These are phyloP conservation scores for Paramecium bursaria DNA, from an alignment of 73 alveolate species.

Conservation along the genomic window DNA sequence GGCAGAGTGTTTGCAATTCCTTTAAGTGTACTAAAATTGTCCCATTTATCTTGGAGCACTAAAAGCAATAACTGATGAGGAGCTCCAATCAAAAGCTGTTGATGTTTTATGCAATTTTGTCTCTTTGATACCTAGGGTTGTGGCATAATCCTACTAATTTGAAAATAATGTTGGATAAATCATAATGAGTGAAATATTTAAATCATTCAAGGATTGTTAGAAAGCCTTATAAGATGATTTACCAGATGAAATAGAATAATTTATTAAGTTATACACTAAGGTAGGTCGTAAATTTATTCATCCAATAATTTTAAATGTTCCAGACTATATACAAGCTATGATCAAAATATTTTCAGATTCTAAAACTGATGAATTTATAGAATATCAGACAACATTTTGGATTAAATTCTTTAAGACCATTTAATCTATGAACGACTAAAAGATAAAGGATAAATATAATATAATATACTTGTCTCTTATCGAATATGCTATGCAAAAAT, in stretches of 20 bases:
- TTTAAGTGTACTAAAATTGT: background rate
- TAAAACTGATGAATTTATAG: background rate
- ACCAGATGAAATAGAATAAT: conserved; percentile 1
- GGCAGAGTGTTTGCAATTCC: conserved; percentile 8
- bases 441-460: background rate
- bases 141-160: background rate
- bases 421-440: conserved; percentile 16
- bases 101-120: conserved; percentile 38
- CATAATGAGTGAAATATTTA: conserved; percentile 1
- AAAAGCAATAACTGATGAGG: conserved; percentile 17
- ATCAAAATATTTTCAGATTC: conserved; percentile 9
- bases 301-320: background rate
- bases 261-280: conserved; percentile 8
- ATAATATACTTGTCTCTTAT: background rate
- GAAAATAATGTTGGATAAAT: background rate
- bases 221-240: conserved; percentile 34
- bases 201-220: conserved; percentile 1
- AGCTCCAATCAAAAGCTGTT: conserved; percentile 30
- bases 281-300: conserved; percentile 18
- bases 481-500: conserved; percentile 4
- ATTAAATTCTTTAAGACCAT: conserved; percentile 37
- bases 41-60: conserved; percentile 10
- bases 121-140: conserved; percentile 6
- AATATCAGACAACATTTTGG: conserved; percentile 5
- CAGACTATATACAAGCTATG: background rate